These are phyloP conservation scores for Colletotrichum neosansevieriae DNA, from an alignment of 2,329 filamentous ascomycete genomes.

Conservation along the genomic window DNA sequence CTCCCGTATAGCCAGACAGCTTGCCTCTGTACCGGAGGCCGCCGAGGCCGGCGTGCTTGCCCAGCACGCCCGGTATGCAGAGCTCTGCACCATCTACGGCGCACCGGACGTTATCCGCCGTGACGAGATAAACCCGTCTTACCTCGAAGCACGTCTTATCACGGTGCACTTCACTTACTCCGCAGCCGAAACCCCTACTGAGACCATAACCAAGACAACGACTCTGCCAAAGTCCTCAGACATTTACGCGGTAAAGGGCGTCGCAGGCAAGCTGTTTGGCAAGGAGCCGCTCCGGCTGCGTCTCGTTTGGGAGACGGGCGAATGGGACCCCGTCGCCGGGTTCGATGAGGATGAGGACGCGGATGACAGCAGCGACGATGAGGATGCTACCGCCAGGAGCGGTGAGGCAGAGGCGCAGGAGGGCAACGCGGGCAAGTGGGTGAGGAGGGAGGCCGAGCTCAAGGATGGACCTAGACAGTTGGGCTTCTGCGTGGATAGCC, in stretches of 20 bases:
- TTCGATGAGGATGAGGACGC: conserved; percentile 67
- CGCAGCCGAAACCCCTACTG: conserved; percentile 21
- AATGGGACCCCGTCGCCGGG: conserved; percentile 83
- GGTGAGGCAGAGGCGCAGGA: conserved; percentile 41
- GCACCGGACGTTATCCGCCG: conserved; percentile 73
- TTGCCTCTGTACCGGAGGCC: conserved; percentile 69
- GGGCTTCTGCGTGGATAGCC: conserved; percentile 84
- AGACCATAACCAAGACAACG: conserved; percentile 48
- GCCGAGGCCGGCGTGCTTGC: conserved; percentile 67
- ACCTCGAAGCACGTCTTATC: conserved; percentile 83
- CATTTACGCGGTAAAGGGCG: conserved; percentile 83
- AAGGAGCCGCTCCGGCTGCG: conserved; percentile 72
- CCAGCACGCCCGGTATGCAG: conserved; percentile 77
- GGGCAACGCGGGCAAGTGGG: conserved; percentile 68
- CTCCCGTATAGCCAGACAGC: conserved; percentile 81
- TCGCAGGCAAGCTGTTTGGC: conserved; percentile 78
- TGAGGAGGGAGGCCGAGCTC: conserved; percentile 84
- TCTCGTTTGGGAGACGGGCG: conserved; percentile 89
- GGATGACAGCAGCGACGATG: conserved; percentile 65
- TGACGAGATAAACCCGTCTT: conserved; percentile 76
- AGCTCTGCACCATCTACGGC: conserved; percentile 82
- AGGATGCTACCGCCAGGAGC: conserved; percentile 54
- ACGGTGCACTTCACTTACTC: conserved; percentile 66
- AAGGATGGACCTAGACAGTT: conserved; percentile 83
- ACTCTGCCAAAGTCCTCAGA: conserved; percentile 82